These are phyloP conservation scores for Fusarium sp. DNA, from an alignment of 2,329 filamentous ascomycete genomes.

Conservation along the genomic window DNA sequence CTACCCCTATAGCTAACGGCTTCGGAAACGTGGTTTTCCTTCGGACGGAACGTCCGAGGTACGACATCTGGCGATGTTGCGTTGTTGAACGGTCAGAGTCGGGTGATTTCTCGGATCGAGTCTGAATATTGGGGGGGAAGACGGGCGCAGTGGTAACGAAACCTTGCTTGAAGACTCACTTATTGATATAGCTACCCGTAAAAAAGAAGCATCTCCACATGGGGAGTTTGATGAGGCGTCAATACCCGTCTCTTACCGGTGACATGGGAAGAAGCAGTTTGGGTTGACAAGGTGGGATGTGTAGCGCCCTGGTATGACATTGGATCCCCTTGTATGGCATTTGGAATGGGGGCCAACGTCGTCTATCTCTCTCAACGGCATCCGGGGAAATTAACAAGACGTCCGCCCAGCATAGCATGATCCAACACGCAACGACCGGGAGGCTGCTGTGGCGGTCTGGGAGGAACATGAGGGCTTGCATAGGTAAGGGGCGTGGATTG, in stretches of 20 bases:
- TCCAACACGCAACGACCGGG: background rate
- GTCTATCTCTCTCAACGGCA: background rate
- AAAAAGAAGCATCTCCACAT: background rate
- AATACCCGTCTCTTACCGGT: slow-evolving; percentile 24
- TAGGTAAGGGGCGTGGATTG: background rate
- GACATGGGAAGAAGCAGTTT: background rate
- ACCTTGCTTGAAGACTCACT: background rate
- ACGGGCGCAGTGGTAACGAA: background rate
- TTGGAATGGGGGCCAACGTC: background rate
- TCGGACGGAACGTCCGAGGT: slow-evolving; percentile 5
- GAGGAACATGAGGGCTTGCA: background rate
- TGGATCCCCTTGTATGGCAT: background rate
- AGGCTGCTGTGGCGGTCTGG: background rate
- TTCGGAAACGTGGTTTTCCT: background rate
- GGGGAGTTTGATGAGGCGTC: slow-evolving; percentile 2
- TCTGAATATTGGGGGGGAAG: slow-evolving; percentile 22
- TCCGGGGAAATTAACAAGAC: background rate
- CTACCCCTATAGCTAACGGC: background rate
- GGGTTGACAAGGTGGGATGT: background rate
- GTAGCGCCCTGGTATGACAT: background rate
- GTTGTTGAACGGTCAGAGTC: slow-evolving; percentile 15
- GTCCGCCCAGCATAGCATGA: background rate
- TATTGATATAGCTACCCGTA: background rate
- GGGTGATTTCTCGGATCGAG: slow-evolving; percentile 5
- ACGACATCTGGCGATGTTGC: slow-evolving; percentile 28